Percentiles rank a stretch among this genome's conserved stretches.
phyloP scores from a whole-genome alignment of 495 filamentous ascomycete species.

The Tuber magnatum region DNA sequence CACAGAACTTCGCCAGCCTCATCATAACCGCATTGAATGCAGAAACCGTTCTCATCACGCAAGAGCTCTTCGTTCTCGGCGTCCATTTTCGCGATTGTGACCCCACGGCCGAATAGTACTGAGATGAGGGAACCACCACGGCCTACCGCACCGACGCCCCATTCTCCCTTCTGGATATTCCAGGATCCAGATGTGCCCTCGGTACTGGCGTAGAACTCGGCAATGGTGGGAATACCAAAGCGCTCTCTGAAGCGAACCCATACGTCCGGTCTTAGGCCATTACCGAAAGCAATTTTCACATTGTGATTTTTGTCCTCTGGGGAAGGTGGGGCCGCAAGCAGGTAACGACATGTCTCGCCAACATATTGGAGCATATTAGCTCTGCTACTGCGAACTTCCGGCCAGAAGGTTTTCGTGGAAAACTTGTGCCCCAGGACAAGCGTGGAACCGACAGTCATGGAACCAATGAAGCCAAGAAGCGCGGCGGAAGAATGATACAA shows the following conservation, averaged over 20 bases:
- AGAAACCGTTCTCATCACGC: conserved; percentile 65
- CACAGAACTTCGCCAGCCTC: conserved; percentile 78
- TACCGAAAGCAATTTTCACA: conserved; percentile 78
- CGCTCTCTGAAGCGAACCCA: conserved; percentile 84
- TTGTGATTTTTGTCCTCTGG: conserved; percentile 68
- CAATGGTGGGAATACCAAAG: conserved; percentile 71
- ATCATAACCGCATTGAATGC: conserved; percentile 52
- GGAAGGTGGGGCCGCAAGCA: conserved; percentile 63
- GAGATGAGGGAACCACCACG: conserved; percentile 59
- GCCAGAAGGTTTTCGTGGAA: conserved; percentile 74
- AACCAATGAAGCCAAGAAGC: conserved; percentile 59
- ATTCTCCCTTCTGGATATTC: conserved; percentile 71
- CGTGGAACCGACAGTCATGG: conserved; percentile 56
- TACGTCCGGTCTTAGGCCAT: conserved; percentile 85
- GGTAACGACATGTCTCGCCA: conserved; percentile 87
- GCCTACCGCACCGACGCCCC: conserved; percentile 72
- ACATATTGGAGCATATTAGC: conserved; percentile 91
- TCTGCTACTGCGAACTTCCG: conserved; percentile 61
- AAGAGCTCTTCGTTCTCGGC: conserved; percentile 61
- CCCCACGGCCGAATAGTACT: conserved; percentile 47
- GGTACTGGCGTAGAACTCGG: conserved; percentile 86
- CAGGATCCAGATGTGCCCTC: conserved; percentile 67
- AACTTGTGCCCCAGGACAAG: conserved; percentile 73
- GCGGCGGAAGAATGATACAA: conserved; percentile 84
- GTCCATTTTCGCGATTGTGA: conserved; percentile 66